phyloP scores from a whole-genome alignment of 768 basidiomycete genomes.

The Leccinum sublutescens region DNA sequence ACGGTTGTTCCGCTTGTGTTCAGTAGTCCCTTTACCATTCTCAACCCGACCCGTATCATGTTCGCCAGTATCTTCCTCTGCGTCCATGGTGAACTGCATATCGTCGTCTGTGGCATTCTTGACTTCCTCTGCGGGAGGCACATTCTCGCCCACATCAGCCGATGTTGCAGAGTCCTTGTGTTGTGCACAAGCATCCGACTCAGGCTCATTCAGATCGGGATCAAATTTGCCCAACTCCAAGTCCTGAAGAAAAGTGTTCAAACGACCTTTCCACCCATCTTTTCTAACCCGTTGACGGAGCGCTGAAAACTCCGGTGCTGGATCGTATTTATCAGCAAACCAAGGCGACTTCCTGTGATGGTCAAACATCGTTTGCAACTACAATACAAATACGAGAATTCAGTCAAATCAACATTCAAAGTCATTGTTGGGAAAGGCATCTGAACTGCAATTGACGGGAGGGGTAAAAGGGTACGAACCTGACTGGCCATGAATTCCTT shows the following conservation, averaged over 20 bases:
- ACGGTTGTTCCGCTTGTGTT: conserved; percentile 51
- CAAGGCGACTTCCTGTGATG: conserved; percentile 94
- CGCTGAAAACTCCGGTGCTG: conserved; percentile 62
- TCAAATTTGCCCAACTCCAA: conserved; percentile 86
- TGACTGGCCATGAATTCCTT: conserved; percentile 85
- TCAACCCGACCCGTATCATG: conserved; percentile 55
- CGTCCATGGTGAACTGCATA: conserved; percentile 70
- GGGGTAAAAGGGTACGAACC: conserved; percentile 53
- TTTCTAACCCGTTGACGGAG: conserved; percentile 78
- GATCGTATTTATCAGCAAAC: conserved; percentile 96
- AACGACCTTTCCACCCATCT: conserved; percentile 78
- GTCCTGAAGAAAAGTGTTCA: conserved; percentile 72
- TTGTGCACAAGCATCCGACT: conserved; percentile 49
- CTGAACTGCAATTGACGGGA: conserved; percentile 6
- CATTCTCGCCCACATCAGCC: conserved; percentile 37
- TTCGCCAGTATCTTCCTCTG: conserved; percentile 68
- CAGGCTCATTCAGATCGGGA: conserved; percentile 65
- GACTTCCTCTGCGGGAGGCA: conserved; percentile 46
- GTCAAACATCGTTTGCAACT: conserved; percentile 96
- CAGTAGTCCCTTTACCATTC: conserved; percentile 52
- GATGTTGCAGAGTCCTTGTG: conserved; percentile 48
- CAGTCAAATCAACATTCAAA: conserved; percentile 18
- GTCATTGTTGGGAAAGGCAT: conserved; percentile 13
- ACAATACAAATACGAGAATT: conserved; percentile 41
- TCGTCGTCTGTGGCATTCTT: conserved; percentile 65